Evolutionary conservation across 768 basidiomycete species (phyloP), one percentile per base, ranked within the genome.

Genomic region (Tylopilus sp.): DNA sequence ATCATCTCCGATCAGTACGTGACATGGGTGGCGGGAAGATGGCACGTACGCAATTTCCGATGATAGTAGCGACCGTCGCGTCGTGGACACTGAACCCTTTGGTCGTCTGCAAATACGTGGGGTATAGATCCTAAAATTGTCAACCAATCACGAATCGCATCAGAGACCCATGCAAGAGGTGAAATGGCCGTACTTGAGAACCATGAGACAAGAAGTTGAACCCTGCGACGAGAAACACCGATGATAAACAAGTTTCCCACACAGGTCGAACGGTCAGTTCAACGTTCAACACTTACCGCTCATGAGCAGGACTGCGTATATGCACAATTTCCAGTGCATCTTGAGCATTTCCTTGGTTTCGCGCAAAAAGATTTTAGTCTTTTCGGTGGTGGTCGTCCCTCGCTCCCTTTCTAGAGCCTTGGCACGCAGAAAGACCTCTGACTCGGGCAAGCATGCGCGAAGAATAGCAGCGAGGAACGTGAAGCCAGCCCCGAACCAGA

Each of bases 251-350:
- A n/a, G n/a, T n/a, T n/a, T n/a, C n/a, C n/a, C n/a, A n/a, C n/a
- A n/a, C n/a, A n/a, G n/a, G n/a, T n/a, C n/a, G n/a, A n/a, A n/a
- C n/a, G n/a, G n/a, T n/a, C n/a, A n/a, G n/a, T n/a, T 24, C 7
- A 1, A 12, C 13, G 17, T 2, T 6, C 29, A 57, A 53, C 11
- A 66, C 66, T 38, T 33, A 74, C 74, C 75, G 6, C 87, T 84
- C 88, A 93, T 90, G 53, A 94, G 78, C 33, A 92, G 71, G 25
- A 94, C 76, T 8, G 89, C 87, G 61, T 94, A 95, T 53, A 94
- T 82, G 64, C 88, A 91, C 38, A 88, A 65, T 24, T 81, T 47
- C 92, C 92, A 96, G 66, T 97, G 90, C 2, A 66, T 69, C 73
- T 83, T 90, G 34, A 96, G 72, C 91, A 95, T 96, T 46, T 72